A percentile compares a stretch with the other conserved stretches of the same genome.
These are phyloP conservation scores for Trichoderma afroharzianum DNA, from an alignment of 2,329 filamentous ascomycete species.

Conservation along the genomic window DNA sequence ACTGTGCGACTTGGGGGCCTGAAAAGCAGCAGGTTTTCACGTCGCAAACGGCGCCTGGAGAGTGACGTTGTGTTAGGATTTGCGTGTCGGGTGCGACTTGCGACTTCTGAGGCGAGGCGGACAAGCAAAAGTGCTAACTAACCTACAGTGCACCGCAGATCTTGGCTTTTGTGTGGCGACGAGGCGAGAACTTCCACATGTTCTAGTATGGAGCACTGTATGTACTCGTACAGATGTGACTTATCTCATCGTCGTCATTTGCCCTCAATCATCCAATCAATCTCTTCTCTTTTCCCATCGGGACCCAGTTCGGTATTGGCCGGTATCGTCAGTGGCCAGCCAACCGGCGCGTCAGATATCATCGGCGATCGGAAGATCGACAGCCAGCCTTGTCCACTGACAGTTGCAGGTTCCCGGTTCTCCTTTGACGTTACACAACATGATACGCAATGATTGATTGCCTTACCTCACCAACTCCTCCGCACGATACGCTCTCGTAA, in stretches of 20 bases:
- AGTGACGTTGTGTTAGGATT: not conserved
- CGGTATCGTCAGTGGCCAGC: not conserved
- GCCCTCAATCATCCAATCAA: not conserved
- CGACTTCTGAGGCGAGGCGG: not conserved
- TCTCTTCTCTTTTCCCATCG: not conserved
- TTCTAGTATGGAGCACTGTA: not conserved
- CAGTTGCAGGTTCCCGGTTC: not conserved
- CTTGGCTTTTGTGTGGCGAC: not conserved
- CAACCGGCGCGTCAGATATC: not conserved
- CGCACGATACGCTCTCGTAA: not conserved
- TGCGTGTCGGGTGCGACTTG: not conserved
- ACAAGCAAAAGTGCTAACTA: not conserved
- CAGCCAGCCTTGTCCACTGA: not conserved
- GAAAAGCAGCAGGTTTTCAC: not conserved
- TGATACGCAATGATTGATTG: not conserved
- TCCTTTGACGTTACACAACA: not conserved
- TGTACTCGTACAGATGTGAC: too few relatives aligned
- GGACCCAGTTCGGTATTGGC: not conserved
- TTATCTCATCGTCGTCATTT: not conserved
- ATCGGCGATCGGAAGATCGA: constrained; percentile 9
- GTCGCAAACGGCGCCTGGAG: not conserved
- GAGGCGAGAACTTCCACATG: not conserved
- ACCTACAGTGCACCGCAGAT: not conserved
- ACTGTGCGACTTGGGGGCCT: not conserved
- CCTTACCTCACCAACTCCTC: not conserved